These are phyloP conservation scores for Eurotiales sp. DNA, from an alignment of 2,329 filamentous ascomycete genomes.

Conservation along the genomic window DNA sequence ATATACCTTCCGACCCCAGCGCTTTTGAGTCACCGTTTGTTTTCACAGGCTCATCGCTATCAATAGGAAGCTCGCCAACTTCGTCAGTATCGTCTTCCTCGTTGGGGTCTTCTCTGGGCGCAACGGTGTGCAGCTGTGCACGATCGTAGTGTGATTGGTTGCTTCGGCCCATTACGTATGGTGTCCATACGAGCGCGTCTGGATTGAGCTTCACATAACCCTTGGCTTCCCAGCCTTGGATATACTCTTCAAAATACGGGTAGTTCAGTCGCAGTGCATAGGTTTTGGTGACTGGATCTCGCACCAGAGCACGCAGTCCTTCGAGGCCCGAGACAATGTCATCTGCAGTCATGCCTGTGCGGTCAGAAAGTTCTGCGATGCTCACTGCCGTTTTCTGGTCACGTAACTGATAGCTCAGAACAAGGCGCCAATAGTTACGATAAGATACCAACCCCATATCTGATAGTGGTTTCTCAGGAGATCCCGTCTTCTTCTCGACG, in stretches of 20 bases:
- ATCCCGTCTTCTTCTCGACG: slow-evolving; percentile 89
- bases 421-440: slow-evolving; percentile 90
- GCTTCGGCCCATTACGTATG: slow-evolving; percentile 90
- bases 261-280: slow-evolving; percentile 89
- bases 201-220: slow-evolving; percentile 81
- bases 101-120: slow-evolving; percentile 73
- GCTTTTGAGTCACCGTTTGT: slow-evolving; percentile 15
- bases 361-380: slow-evolving; percentile 62
- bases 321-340: slow-evolving; percentile 94
- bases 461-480: slow-evolving; percentile 92
- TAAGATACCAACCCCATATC: slow-evolving; percentile 98
- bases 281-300: slow-evolving; percentile 80
- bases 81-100: slow-evolving; percentile 19
- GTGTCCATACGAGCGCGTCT: slow-evolving; percentile 84
- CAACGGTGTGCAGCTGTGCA: slow-evolving; percentile 79
- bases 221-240: slow-evolving; percentile 84
- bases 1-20: too few species aligned
- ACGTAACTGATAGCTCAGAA: slow-evolving; percentile 80
- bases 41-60: slow-evolving; percentile 1
- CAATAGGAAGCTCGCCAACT: slow-evolving; percentile 10
- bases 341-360: slow-evolving; percentile 92
- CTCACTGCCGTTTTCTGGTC: slow-evolving; percentile 56
- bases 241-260: slow-evolving; percentile 80
- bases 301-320: slow-evolving; percentile 80
- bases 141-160: slow-evolving; percentile 80